These are phyloP conservation scores for Crepidotus variabilis DNA, from an alignment of 768 basidiomycete species.

Conservation along the genomic window DNA sequence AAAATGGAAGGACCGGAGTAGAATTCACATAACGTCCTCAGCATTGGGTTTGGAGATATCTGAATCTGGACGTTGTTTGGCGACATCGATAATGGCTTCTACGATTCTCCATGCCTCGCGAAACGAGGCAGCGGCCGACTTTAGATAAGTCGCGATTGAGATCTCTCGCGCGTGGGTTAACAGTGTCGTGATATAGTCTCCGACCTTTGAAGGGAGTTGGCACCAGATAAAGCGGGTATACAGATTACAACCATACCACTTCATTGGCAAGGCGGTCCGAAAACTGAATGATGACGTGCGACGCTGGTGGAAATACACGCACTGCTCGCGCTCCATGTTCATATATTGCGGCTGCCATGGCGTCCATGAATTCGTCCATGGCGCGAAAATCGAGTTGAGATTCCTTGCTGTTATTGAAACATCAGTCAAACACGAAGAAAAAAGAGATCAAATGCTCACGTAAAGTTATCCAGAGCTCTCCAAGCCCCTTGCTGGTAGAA, in stretches of 20 bases:
- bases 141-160: slow-evolving; percentile 67
- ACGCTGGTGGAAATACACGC: slow-evolving; percentile 78
- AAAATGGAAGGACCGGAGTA: slow-evolving; percentile 1
- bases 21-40: slow-evolving; percentile 80
- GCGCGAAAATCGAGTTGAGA: slow-evolving; percentile 78
- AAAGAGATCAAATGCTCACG: slow-evolving; percentile 39
- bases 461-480: slow-evolving; percentile 80
- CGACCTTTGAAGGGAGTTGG: slow-evolving; percentile 45
- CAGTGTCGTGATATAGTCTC: slow-evolving; percentile 81
- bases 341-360: slow-evolving; percentile 57
- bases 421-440: slow-evolving; percentile 1
- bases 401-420: slow-evolving; percentile 35
- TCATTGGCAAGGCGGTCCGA: slow-evolving; percentile 82
- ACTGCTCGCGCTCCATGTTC: slow-evolving; percentile 81
- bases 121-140: slow-evolving; percentile 88
- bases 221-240: not conserved
- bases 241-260: slow-evolving; percentile 49
- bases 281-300: slow-evolving; percentile 77
- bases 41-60: slow-evolving; percentile 48
- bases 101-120: slow-evolving; percentile 86
- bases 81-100: slow-evolving; percentile 65
- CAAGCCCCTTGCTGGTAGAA: slow-evolving; percentile 84
- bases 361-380: slow-evolving; percentile 88
- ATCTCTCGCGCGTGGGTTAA: slow-evolving; percentile 76
- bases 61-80: slow-evolving; percentile 32